phyloP scores from a whole-genome alignment of 1,284 basidiomycete genomes.

The Sphaerobolus stellatus region DNA sequence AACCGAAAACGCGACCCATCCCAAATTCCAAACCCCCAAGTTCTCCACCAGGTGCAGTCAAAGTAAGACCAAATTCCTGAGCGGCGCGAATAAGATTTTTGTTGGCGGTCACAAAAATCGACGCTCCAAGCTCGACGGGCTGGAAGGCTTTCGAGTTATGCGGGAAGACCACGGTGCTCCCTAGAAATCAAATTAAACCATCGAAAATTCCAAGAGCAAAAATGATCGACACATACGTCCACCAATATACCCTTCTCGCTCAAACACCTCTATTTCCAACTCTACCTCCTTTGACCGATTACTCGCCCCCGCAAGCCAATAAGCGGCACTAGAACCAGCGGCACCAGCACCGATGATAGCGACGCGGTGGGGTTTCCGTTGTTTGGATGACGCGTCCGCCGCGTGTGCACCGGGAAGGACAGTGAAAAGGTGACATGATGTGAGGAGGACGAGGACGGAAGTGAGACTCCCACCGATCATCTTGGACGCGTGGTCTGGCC shows the following conservation, averaged over 20 bases:
- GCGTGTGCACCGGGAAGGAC: no score
- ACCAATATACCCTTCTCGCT: constrained; percentile 73
- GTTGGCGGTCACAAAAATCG: constrained; percentile 84
- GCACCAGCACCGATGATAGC: constrained; percentile 90
- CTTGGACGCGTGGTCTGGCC: no score
- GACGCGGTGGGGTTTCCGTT: constrained; percentile 39
- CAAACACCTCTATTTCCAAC: constrained; percentile 81
- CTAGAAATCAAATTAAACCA: constrained; percentile 34
- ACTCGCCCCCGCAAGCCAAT: constrained; percentile 80
- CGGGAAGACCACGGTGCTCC: constrained; percentile 76
- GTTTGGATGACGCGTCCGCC: no score
- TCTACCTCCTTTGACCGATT: constrained; percentile 57
- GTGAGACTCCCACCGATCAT: no score
- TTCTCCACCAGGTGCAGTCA: constrained; percentile 52
- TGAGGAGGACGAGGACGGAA: no score
- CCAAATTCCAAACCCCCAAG: constrained; percentile 70
- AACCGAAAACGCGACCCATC: constrained; percentile 77
- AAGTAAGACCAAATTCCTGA: constrained; percentile 74
- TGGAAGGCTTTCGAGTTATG: constrained; percentile 62
- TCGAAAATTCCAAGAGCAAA: not conserved
- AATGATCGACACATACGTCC: constrained; percentile 61
- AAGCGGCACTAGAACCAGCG: constrained; percentile 81
- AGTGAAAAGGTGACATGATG: no score
- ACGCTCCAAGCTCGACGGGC: constrained; percentile 83
- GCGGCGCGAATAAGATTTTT: constrained; percentile 81